A percentile compares a stretch with the other conserved stretches of the same genome.
phyloP scores from a whole-genome alignment of 345 rosid species.

The Turnera subulata region DNA sequence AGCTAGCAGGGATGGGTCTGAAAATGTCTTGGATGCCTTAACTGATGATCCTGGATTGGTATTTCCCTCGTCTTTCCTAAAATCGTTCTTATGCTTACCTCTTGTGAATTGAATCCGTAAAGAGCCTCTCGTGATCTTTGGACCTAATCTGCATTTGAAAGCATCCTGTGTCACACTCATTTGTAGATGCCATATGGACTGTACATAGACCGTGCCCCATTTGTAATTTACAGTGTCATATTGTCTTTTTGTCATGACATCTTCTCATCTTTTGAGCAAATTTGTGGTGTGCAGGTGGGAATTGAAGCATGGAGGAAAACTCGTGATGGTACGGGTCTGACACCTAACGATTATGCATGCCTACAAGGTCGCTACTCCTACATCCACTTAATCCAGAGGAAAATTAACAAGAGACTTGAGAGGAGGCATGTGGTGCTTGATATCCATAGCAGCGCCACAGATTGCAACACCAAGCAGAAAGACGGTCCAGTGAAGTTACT shows the following conservation, averaged over 20 bases:
- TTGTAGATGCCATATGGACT: no score
- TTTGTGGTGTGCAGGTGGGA: slow-evolving; percentile 56
- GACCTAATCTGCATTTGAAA: no score
- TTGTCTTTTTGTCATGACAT: no score
- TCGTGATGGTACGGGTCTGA: slow-evolving; percentile 78
- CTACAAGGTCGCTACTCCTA: slow-evolving; percentile 92
- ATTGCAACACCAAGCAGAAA: slow-evolving; percentile 33
- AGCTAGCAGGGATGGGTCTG: slow-evolving; percentile 87
- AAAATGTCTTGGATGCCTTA: slow-evolving; percentile 78
- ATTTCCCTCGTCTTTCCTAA: slow-evolving; percentile 12
- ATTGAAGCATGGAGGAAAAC: slow-evolving; percentile 85
- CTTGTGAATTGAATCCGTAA: no score
- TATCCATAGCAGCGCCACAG: slow-evolving; percentile 32
- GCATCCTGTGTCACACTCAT: no score
- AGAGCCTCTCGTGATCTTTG: no score
- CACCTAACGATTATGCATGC: slow-evolving; percentile 96
- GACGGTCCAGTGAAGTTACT: slow-evolving; percentile 26
- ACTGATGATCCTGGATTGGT: slow-evolving; percentile 89
- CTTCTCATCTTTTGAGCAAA: no score
- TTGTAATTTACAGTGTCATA: no score
- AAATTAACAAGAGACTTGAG: slow-evolving; percentile 48
- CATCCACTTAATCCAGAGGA: slow-evolving; percentile 87
- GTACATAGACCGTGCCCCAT: no score
- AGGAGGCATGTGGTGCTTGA: slow-evolving; percentile 56
- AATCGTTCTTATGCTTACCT: no score